Evolutionary conservation across 2,329 filamentous ascomycete species (phyloP), one percentile per base, ranked within the genome.

Genomic region (Colletotrichum tropicicola): DNA sequence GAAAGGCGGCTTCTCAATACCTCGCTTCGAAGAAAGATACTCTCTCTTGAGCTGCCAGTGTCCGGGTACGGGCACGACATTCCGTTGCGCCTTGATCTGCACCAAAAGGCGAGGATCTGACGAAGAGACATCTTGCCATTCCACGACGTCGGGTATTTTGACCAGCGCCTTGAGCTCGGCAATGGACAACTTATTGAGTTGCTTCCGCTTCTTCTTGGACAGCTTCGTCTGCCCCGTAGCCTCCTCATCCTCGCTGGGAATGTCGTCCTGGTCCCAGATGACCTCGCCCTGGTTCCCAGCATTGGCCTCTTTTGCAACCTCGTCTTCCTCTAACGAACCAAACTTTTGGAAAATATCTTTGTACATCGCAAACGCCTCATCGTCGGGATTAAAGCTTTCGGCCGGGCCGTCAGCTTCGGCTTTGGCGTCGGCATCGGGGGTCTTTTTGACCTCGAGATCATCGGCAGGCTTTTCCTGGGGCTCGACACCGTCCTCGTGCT

Each of bases 31-130:
- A 1, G 95, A 98, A 3, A 99, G 84, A 74, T 99, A 99, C 77
- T 99, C 96, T 70, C 96, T 89, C 82, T 99, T 99, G 59, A 99
- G 82, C 0, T 93, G 94, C 96, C 96, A 99, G 76, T 99, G 96
- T 5, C 86, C 85, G 2, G 96, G 96, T 1, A 99, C 96, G 1
- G 96, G 96, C 1, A 99, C 94, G 25, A 98, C 92, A 75, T 99
- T 99, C 70, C 94, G 90, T 75, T 97, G 92, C 3, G 93, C 91
- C 79, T 98, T 99, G 82, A 99, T 94, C 73, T 97, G 92, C 25
- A 98, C 93, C 10, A 99, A 87, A 44, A 98, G 83, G 59, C 91
- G 88, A 13, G 96, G 96, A 75, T 99, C 94, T 25, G 92, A 89
- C 1, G 96, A 94, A 15, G 93, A 97, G 12, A 93, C 92, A 75